These are phyloP conservation scores for Silene vulgaris DNA, from an alignment of 179 eudicot genomes.

Conservation along the genomic window DNA sequence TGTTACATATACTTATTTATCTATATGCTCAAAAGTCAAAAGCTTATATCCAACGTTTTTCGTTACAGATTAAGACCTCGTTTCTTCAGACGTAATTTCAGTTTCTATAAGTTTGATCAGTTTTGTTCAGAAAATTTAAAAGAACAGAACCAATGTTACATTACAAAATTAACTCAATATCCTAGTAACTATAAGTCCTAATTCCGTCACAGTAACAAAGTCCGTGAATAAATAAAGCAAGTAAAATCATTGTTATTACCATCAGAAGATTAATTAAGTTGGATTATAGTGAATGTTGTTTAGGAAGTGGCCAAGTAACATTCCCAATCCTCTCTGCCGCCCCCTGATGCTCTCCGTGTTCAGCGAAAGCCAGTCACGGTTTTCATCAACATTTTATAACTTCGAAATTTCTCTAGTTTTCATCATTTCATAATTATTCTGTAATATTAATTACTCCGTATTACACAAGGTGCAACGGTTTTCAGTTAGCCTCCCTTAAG, in stretches of 20 bases:
- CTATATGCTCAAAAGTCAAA: background rate
- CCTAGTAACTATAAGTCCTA: too few relatives aligned
- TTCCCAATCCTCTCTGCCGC: conserved; percentile 7
- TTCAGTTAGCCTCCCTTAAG: too few relatives aligned
- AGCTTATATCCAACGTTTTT: background rate
- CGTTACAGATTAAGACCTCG: too few relatives aligned
- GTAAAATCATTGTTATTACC: background rate
- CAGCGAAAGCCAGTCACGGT: conserved; percentile 16
- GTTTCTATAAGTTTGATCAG: background rate
- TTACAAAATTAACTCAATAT: too few relatives aligned
- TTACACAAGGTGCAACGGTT: too few relatives aligned
- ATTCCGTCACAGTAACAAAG: too few relatives aligned
- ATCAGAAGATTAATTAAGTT: background rate
- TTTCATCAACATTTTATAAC: conserved; percentile 16
- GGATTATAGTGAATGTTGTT: conserved; percentile 5
- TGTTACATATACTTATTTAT: background rate
- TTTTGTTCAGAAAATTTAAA: too few relatives aligned
- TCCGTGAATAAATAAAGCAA: background rate
- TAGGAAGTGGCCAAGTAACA: conserved; percentile 11
- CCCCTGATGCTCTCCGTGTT: conserved; percentile 28
- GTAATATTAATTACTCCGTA: too few relatives aligned
- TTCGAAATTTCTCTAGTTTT: background rate
- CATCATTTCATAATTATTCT: background rate
- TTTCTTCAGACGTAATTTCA: background rate
- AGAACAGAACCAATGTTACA: too few relatives aligned